Percentiles rank a stretch among this genome's conserved stretches.
phyloP scores from a whole-genome alignment of 176 grass and related monocot genomes.

The Rhynchospora breviuscula region DNA sequence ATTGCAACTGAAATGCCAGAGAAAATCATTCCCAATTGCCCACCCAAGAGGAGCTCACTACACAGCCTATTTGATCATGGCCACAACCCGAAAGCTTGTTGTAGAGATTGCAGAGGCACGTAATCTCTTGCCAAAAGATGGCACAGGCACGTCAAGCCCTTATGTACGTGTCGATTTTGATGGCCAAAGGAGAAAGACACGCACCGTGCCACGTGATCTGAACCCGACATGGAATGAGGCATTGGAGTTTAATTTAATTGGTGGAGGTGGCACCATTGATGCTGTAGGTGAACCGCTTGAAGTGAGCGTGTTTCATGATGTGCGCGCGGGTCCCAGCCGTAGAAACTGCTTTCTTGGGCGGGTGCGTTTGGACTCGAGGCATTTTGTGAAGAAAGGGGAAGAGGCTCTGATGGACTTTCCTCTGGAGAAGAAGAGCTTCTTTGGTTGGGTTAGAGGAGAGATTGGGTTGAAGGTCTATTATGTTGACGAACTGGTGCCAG shows the following conservation, averaged over 20 bases:
- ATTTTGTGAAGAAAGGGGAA: constrained; percentile 78
- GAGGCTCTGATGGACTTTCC: constrained; percentile 83
- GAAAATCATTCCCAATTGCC: neutral
- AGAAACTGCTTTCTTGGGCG: constrained; percentile 77
- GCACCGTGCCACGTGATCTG: constrained; percentile 47
- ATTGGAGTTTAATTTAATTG: constrained; percentile 57
- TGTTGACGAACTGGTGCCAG: constrained; percentile 45
- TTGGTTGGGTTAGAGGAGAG: constrained; percentile 73
- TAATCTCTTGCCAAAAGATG: constrained; percentile 80
- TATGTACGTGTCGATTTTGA: constrained; percentile 86
- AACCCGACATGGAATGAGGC: constrained; percentile 80
- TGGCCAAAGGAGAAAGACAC: constrained; percentile 78
- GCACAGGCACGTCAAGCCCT: constrained; percentile 78
- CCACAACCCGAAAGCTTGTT: constrained; percentile 59
- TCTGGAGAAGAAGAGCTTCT: constrained; percentile 73
- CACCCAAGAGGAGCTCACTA: neutral
- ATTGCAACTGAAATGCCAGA: constrained; percentile 14
- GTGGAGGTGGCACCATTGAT: neutral
- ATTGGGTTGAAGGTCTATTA: constrained; percentile 74
- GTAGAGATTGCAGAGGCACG: constrained; percentile 92
- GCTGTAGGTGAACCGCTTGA: constrained; percentile 53
- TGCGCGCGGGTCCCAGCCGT: constrained; percentile 49
- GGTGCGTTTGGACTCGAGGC: constrained; percentile 63
- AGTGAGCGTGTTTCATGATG: constrained; percentile 59
- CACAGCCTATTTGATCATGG: constrained; percentile 14